Conservation (phyloP, 495 filamentous ascomycete genomes). For the Trichoderma asperelloides region DNA sequence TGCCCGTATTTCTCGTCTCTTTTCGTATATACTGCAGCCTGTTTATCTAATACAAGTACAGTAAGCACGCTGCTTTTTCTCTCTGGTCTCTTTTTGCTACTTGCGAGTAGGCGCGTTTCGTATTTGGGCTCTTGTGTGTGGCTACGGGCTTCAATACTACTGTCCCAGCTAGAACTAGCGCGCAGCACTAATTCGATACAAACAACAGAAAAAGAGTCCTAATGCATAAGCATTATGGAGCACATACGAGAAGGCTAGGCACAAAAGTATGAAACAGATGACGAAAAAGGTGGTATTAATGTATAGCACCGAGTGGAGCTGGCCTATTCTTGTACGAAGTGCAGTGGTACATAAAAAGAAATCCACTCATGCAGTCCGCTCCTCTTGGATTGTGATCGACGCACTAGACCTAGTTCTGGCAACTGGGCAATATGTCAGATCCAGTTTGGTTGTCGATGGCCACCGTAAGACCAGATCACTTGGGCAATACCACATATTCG, state of each 20-base stretch:
- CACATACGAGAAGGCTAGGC: neutral
- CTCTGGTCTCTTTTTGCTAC: neutral
- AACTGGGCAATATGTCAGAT: conserved; percentile 3
- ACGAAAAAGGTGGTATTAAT: neutral
- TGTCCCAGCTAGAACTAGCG: neutral
- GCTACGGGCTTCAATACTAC: neutral
- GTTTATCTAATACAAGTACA: neutral
- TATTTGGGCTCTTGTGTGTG: conserved; percentile 3
- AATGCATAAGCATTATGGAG: conserved; percentile 7
- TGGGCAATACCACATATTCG: neutral
- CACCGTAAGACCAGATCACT: neutral
- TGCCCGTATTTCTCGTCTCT: neutral
- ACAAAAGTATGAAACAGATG: neutral
- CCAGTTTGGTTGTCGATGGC: neutral
- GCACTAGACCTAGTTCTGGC: conserved; percentile 2
- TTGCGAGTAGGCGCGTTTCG: neutral
- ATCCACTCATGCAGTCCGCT: conserved; percentile 2
- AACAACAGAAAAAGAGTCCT: neutral
- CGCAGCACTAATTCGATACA: neutral
- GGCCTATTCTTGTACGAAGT: neutral
- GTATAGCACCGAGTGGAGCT: neutral
- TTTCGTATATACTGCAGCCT: neutral
- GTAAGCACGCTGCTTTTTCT: neutral
- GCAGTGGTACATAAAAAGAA: neutral
- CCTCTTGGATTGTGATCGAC: conserved; percentile 8